These are phyloP conservation scores for Flaveria floridana DNA, from an alignment of 140 eudicot species.

Conservation along the genomic window DNA sequence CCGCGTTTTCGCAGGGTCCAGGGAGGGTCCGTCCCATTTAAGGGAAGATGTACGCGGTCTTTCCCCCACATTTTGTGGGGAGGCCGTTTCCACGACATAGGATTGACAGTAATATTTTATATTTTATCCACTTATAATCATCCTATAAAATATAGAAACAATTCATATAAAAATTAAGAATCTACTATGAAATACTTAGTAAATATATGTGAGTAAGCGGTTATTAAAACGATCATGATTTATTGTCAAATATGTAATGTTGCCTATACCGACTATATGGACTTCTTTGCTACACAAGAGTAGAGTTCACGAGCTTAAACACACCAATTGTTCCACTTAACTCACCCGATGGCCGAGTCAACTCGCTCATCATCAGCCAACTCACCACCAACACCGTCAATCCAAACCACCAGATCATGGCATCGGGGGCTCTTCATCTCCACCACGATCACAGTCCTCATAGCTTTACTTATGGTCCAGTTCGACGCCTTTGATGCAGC, in stretches of 20 bases:
- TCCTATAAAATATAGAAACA: no score
- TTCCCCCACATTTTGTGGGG: no score
- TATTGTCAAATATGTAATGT: neutral
- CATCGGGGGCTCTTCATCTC: conserved; percentile 23
- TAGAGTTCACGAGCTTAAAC: neutral
- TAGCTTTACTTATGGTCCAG: conserved; percentile 42
- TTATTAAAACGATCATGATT: no score
- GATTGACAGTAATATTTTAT: no score
- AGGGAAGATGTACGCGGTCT: no score
- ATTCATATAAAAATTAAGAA: no score
- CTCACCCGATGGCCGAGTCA: conserved; percentile 32
- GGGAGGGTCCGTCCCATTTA: no score
- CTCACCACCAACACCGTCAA: conserved; percentile 7
- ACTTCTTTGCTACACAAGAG: neutral
- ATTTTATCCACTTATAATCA: no score
- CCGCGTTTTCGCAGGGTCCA: no score
- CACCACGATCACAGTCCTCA: conserved; percentile 17
- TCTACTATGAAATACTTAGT: no score
- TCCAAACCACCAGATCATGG: conserved; percentile 29
- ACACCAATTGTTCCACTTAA: neutral
- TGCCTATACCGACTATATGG: neutral
- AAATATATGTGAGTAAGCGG: no score
- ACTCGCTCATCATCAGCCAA: conserved; percentile 10
- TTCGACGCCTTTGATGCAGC: conserved; percentile 75
- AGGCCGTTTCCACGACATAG: no score